phyloP scores from a whole-genome alignment of 2,329 filamentous ascomycete genomes.

The Emmonsiellopsis sp. region DNA sequence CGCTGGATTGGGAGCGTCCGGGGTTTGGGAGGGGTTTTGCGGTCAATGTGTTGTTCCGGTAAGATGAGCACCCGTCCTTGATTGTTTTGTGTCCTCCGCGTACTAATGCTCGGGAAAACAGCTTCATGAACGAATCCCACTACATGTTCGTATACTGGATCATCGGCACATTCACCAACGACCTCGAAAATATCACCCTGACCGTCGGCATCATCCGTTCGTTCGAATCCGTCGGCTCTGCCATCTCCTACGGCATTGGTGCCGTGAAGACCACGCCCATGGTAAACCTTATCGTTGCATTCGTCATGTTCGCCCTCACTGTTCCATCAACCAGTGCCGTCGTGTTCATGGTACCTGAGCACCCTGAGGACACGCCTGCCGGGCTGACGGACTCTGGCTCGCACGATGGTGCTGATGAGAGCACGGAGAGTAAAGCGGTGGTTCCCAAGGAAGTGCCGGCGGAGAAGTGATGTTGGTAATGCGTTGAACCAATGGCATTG shows the following conservation, averaged over 20 bases:
- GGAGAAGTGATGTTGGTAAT: no score
- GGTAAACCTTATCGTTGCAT: conserved; percentile 40
- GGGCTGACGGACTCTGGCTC: neutral
- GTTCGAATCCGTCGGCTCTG: conserved; percentile 41
- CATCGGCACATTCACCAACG: conserved; percentile 41
- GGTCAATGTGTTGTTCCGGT: conserved; percentile 39
- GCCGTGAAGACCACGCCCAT: conserved; percentile 38
- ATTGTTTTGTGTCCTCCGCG: no score
- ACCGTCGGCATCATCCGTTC: conserved; percentile 40
- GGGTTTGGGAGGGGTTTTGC: conserved; percentile 41
- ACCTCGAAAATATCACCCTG: conserved; percentile 43
- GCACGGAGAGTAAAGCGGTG: neutral
- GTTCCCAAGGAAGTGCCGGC: no score
- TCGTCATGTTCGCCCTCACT: conserved; percentile 38
- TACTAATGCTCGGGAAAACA: neutral
- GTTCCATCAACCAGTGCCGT: conserved; percentile 1
- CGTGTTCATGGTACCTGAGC: conserved; percentile 8
- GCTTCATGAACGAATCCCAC: conserved; percentile 43
- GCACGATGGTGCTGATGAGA: neutral
- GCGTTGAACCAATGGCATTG: no score
- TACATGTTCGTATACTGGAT: conserved; percentile 45
- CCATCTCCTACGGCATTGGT: conserved; percentile 40
- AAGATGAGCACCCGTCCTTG: conserved; percentile 4
- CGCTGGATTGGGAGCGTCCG: conserved; percentile 36
- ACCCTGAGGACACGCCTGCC: neutral